Conservation (phyloP, 148 eudicot genomes). For the Beta vulgaris region DNA sequence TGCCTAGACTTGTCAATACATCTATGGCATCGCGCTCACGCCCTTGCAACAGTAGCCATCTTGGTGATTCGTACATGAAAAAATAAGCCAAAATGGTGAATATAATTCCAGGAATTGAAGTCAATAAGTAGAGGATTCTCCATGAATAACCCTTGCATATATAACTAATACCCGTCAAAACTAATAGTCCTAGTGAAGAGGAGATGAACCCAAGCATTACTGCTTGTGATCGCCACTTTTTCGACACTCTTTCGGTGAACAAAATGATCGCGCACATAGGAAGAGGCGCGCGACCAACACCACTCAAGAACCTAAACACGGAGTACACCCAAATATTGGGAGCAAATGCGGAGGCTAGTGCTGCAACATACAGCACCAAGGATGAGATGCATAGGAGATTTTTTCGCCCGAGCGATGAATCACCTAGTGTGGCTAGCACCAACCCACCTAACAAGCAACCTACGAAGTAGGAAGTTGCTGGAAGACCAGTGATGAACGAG, state of each 20-base stretch:
- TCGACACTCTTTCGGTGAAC: constrained; percentile 7
- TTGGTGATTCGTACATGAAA: constrained; percentile 22
- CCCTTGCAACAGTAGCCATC: constrained; percentile 27
- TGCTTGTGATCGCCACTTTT: not conserved
- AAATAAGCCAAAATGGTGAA: not conserved
- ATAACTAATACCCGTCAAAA: constrained; percentile 7
- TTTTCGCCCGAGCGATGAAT: constrained; percentile 18
- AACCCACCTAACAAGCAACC: constrained; percentile 12
- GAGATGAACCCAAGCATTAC: not conserved
- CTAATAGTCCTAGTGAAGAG: constrained; percentile 3
- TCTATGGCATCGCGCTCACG: not conserved
- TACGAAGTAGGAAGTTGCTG: constrained; percentile 10
- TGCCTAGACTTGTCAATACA: constrained; percentile 5
- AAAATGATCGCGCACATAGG: not conserved
- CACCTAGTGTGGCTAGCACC: constrained; percentile 4
- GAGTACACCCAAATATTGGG: constrained; percentile 11
- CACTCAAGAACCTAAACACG: not conserved
- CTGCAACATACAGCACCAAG: not conserved
- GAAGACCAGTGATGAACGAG: not conserved
- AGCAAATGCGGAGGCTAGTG: constrained; percentile 4
- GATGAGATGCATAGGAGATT: not conserved
- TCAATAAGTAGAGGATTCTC: constrained; percentile 22
- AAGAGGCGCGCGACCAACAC: constrained; percentile 12
- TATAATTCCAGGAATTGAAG: constrained; percentile 21
- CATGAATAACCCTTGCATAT: not conserved